A percentile compares a stretch with the other conserved stretches of the same genome.
These are phyloP conservation scores for Tylopilus sp. DNA, from an alignment of 768 basidiomycete species.

Conservation along the genomic window DNA sequence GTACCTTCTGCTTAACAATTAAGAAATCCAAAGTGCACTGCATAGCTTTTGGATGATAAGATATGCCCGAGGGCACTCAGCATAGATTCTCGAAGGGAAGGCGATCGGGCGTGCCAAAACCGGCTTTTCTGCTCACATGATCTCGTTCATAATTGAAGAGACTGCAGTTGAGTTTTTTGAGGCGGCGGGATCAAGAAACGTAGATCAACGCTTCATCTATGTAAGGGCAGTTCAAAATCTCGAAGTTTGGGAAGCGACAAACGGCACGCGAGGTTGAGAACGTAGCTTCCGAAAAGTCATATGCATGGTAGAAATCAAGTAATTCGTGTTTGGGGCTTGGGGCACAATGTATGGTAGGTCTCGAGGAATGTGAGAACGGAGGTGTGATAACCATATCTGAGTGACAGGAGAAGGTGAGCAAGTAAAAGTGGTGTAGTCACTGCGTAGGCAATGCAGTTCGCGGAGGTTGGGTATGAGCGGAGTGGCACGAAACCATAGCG, in stretches of 20 bases:
- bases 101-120: background rate
- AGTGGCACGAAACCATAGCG: background rate
- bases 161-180: background rate
- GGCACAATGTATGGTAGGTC: slow-evolving; percentile 2
- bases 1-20: too few species aligned
- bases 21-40: too few species aligned
- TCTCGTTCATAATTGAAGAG: background rate
- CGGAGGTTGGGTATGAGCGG: background rate
- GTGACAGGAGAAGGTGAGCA: background rate
- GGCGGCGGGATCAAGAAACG: background rate
- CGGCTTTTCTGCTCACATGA: background rate
- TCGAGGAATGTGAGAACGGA: slow-evolving; percentile 3
- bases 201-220: slow-evolving; percentile 6
- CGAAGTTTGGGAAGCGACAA: background rate
- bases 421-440: background rate
- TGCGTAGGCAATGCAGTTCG: too few species aligned
- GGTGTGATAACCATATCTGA: background rate
- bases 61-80: too few species aligned
- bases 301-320: background rate
- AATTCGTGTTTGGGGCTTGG: slow-evolving; percentile 7
- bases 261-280: slow-evolving; percentile 3
- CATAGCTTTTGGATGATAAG: too few species aligned
- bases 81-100: slow-evolving; percentile 7
- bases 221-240: background rate
- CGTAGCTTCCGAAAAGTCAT: background rate